Conservation (phyloP, 2,329 filamentous ascomycete species). For the Salinomyces thailandicus region DNA sequence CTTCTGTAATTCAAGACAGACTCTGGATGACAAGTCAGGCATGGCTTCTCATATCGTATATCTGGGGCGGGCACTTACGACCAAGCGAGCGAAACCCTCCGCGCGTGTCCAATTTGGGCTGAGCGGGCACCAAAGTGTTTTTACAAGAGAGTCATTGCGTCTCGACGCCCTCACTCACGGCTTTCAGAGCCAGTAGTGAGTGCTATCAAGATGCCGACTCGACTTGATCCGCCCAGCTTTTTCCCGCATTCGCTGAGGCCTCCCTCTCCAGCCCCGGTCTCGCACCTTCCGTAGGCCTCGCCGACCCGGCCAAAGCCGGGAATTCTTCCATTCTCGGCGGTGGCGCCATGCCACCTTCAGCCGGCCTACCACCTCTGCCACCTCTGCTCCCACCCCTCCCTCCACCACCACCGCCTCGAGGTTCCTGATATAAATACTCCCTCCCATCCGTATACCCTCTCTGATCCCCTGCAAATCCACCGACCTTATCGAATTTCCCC, state of each 20-base stretch:
- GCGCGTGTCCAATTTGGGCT: too few relatives aligned
- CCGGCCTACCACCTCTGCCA: slow-evolving; percentile 7
- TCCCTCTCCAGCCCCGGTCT: slow-evolving; percentile 4
- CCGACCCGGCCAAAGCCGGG: slow-evolving; percentile 31
- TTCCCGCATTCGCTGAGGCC: slow-evolving; percentile 2
- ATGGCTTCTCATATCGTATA: too few relatives aligned
- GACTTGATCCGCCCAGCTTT: slow-evolving; percentile 38
- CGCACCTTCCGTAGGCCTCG: slow-evolving; percentile 2
- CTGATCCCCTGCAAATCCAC: slow-evolving; percentile 20
- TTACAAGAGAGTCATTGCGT: too few relatives aligned
- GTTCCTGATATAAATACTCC: slow-evolving; percentile 26
- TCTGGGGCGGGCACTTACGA: too few relatives aligned
- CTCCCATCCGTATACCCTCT: slow-evolving; percentile 24
- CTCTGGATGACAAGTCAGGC: too few relatives aligned
- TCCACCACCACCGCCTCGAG: slow-evolving; percentile 22
- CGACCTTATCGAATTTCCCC: slow-evolving; percentile 18
- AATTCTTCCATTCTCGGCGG: slow-evolving; percentile 34
- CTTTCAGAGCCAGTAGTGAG: too few relatives aligned
- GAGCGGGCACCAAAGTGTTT: too few relatives aligned
- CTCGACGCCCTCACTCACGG: too few relatives aligned
- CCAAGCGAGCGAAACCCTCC: too few relatives aligned
- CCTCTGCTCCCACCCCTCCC: slow-evolving; percentile 18
- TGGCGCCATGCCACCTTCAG: slow-evolving; percentile 11
- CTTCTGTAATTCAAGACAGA: too few relatives aligned
- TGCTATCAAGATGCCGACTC: slow-evolving; percentile 19